Evolutionary conservation across 2,329 filamentous ascomycete species (phyloP).

Genomic region (Apiospora hydei): DNA sequence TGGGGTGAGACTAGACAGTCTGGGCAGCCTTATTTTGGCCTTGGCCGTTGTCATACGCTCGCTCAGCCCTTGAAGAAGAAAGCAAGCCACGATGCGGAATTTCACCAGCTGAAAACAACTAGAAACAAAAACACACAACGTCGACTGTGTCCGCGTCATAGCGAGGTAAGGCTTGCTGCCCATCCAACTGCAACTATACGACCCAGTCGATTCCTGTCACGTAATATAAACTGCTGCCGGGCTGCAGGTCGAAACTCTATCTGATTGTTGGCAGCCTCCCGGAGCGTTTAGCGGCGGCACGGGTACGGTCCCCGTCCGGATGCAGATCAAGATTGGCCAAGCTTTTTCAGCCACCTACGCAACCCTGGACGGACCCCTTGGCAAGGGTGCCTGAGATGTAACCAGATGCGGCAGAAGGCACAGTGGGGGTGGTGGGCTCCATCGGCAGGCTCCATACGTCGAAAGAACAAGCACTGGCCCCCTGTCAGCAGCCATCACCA

Average conservation of each 20-base stretch:
- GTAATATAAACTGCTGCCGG: not conserved
- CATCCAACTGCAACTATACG: not conserved
- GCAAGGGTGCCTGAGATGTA: not conserved
- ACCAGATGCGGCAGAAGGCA: not conserved
- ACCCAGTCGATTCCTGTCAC: not conserved
- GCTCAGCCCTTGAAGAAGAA: not conserved
- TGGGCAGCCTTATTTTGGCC: not conserved
- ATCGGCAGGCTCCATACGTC: not conserved
- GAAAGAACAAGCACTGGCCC: not conserved
- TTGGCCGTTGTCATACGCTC: not conserved
- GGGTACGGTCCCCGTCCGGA: not conserved
- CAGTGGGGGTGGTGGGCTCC: not conserved
- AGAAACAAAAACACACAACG: not conserved
- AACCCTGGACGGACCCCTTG: not conserved
- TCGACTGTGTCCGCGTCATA: not conserved
- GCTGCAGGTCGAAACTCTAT: not conserved
- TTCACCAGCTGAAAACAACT: not conserved
- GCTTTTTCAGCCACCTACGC: not conserved
- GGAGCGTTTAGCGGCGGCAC: not conserved
- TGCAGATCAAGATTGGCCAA: not conserved
- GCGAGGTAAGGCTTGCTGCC: not conserved
- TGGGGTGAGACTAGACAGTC: not conserved
- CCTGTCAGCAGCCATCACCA: not conserved
- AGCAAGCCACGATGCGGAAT: not conserved
- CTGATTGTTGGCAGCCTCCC: not conserved